Evolutionary conservation across 805 yeast species (phyloP), one percentile per base, ranked within the genome.

Genomic region (Crinitomyces ghanaensis): DNA sequence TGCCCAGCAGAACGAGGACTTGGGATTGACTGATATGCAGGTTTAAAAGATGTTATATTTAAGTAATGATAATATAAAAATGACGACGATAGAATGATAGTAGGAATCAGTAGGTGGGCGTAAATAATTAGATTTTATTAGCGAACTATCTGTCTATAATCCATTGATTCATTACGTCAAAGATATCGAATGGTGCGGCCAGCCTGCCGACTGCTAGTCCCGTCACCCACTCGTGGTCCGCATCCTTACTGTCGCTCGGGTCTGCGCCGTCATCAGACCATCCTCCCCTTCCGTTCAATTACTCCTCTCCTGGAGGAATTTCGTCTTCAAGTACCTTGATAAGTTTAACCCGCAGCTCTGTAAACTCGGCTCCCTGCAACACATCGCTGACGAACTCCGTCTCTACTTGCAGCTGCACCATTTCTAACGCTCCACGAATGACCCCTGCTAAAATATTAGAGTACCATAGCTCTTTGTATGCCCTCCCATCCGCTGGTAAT

Each of bases 271-370:
- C n/a, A n/a, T n/a, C n/a, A n/a, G n/a, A n/a, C n/a, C n/a, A n/a
- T n/a, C n/a, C n/a, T n/a, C n/a, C n/a, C n/a, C n/a, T n/a, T n/a
- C n/a, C n/a, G n/a, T n/a, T n/a, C 19, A 13, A 18, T 34, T 41
- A 48, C 27, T 86, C 95, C 56, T 91, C 97, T 16, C 97, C 98
- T 4, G 93, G 93, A 9, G 98, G 98, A 28, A 91, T 78, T 60
- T 91, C 98, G 52, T 91, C 98, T 50, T 80, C 84, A 45, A 88
- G 61, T 2, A 84, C 69, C 46, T 68, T 76, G 30, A 74, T 62
- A 43, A 91, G 62, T 46, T 74, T 74, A 29, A 91, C 70, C 40
- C 78, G 68, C 35, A 91, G 59, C 50, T 85, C 96, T 0, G 96
- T 88, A 18, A 59, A 60, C 8, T 75, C 76, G 45, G 84, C 88